Evolutionary conservation across 2,329 filamentous ascomycete genomes (phyloP).

Genomic region (Microascus cirrosus): DNA sequence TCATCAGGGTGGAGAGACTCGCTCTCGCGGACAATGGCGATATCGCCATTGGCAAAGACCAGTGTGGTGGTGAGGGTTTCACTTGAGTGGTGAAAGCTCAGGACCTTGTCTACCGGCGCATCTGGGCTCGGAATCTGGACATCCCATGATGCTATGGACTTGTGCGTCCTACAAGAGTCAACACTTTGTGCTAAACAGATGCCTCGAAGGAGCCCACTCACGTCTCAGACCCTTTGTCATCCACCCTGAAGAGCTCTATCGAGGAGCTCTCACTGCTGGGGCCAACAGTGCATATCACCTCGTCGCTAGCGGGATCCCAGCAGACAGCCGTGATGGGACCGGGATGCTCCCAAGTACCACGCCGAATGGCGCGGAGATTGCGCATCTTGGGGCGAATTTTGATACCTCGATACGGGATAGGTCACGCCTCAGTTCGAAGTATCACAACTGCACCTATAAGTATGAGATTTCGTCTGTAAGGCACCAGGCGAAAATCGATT

Average conservation of each 20-base stretch:
- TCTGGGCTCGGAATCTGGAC: constrained; percentile 70
- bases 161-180: constrained; percentile 1
- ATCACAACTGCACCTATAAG: neutral
- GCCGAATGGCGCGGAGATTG: constrained; percentile 72
- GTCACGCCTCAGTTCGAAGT: neutral
- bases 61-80: constrained; percentile 71
- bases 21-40: constrained; percentile 67
- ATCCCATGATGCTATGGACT: constrained; percentile 72
- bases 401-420: neutral
- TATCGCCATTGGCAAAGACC: constrained; percentile 82
- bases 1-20: constrained; percentile 22
- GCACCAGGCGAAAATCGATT: neutral
- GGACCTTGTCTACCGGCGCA: constrained; percentile 60
- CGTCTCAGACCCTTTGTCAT: constrained; percentile 28
- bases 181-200: neutral
- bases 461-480: neutral
- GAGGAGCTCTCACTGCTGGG: constrained; percentile 57
- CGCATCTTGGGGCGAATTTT: constrained; percentile 47
- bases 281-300: constrained; percentile 74
- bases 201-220: constrained; percentile 17
- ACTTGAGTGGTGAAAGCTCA: constrained; percentile 75
- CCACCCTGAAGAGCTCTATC: constrained; percentile 58
- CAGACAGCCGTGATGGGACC: constrained; percentile 61
- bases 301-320: constrained; percentile 74
- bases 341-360: constrained; percentile 49